Percentiles rank a stretch among this genome's conserved stretches.
Conservation (phyloP, 805 yeast species). For the Schwanniomyces polymorphus region DNA sequence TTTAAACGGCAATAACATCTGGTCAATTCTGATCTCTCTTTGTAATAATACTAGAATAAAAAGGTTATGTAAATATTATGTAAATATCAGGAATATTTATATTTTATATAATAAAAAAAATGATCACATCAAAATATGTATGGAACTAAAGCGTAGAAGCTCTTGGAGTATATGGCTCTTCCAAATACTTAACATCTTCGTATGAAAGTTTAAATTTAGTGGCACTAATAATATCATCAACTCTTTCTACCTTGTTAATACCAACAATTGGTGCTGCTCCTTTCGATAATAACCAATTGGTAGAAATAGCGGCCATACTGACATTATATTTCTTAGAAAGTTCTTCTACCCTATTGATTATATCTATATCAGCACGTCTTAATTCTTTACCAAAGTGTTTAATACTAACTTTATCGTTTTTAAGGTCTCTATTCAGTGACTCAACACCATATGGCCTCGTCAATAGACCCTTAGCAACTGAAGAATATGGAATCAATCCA, state of each 20-base stretch:
- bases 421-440: constrained; percentile 1
- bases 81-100: too few species aligned
- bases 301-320: constrained; percentile 40
- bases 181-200: constrained; percentile 35
- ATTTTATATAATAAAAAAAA: too few species aligned
- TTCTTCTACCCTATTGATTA: constrained; percentile 49
- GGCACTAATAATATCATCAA: constrained; percentile 12
- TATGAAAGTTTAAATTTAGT: constrained; percentile 17
- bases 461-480: constrained; percentile 53
- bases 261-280: constrained; percentile 18
- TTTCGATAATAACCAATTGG: constrained; percentile 20
- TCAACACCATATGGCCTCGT: constrained; percentile 41
- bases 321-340: constrained; percentile 47
- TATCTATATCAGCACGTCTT: constrained; percentile 12
- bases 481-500: constrained; percentile 63
- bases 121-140: too few species aligned
- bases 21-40: too few species aligned
- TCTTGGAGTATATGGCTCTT: constrained; percentile 32
- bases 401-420: constrained; percentile 9
- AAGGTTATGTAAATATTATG: too few species aligned
- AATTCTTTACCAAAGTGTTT: constrained; percentile 9
- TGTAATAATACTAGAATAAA: too few species aligned
- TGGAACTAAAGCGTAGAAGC: constrained; percentile 17
- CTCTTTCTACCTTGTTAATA: constrained; percentile 12
- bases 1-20: too few species aligned